Evolutionary conservation across 306 rosid species (phyloP), one percentile per base, ranked within the genome.

Genomic region (Hylodesmum podocarpum): DNA sequence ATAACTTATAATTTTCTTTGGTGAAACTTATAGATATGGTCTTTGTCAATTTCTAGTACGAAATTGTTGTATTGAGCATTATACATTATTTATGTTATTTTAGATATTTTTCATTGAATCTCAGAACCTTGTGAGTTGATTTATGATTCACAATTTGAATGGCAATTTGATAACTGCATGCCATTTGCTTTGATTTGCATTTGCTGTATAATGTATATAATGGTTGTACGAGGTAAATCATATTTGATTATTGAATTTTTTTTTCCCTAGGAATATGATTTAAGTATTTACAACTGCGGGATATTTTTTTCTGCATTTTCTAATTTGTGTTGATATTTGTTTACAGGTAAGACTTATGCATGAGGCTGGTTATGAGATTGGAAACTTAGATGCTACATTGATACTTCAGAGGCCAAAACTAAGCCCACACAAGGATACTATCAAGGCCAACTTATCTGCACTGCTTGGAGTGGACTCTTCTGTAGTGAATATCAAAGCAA

Each of bases 321-420:
- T 66, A 4, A 50, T 77, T 29, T 78, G 7, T 36, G 47, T 3
- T 39, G 55, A 28, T 74, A 29, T 55, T 68, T n/a, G n/a, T n/a
- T 81, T 83, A 46, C 96, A 92, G 96, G 98, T 96, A 80, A 89
- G 87, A 76, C 89, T 92, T 58, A 92, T 96, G 98, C 88, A 89
- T 16, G 90, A 91, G 75, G 99, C 97, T 22, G 99, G 97, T 66
- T 96, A 91, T 70, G 99, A 92, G 29, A 81, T 92, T 40, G 99
- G 98, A 64, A 96, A 96, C 73, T 82, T 96, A 61, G 99, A 96
- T 66, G 93, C 96, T 13, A 96, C 98, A 47, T 79, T 96, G 86
- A 96, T 89, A 83, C 97, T 96, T 73, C 99, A 92, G 83, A 91
- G 93, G 77, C 98, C 98, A 13, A 96, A 96, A 80, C 81, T 96